These are phyloP conservation scores for Mycena metata DNA, from an alignment of 768 basidiomycete species.

Conservation along the genomic window DNA sequence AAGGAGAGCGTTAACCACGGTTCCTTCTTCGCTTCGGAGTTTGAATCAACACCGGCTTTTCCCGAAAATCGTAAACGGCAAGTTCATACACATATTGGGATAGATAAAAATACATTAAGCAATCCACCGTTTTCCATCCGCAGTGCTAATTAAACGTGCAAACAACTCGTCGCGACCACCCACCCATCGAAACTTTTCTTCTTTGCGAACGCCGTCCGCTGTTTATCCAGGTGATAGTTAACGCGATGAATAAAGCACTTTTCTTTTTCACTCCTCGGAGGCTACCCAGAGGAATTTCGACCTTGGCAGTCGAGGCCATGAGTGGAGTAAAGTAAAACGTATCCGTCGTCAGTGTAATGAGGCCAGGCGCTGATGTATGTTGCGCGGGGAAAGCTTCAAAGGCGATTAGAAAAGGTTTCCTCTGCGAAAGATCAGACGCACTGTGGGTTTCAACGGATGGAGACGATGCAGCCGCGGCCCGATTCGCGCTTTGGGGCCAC, in stretches of 20 bases:
- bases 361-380: conserved; percentile 64
- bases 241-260: conserved; percentile 65
- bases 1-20: neutral
- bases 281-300: conserved; percentile 59
- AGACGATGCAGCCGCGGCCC: neutral
- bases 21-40: conserved; percentile 1
- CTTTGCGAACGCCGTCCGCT: conserved; percentile 53
- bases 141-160: conserved; percentile 66
- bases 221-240: conserved; percentile 61
- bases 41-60: conserved; percentile 4
- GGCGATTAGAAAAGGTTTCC: conserved; percentile 8
- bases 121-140: conserved; percentile 63
- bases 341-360: conserved; percentile 68
- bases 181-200: conserved; percentile 72
- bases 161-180: conserved; percentile 76
- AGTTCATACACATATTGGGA: conserved; percentile 29
- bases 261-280: conserved; percentile 70
- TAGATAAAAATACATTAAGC: conserved; percentile 45
- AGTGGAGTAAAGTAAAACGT: conserved; percentile 70
- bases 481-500: conserved; percentile 18
- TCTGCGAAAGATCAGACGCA: conserved; percentile 40
- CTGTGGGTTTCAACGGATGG: conserved; percentile 47
- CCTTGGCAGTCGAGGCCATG: conserved; percentile 57
- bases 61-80: conserved; percentile 24
- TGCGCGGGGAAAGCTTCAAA: conserved; percentile 72